Evolutionary conservation across 164 flowering plant species (phyloP), one percentile per base, ranked within the genome.

Genomic region (Aristolochia californica): DNA sequence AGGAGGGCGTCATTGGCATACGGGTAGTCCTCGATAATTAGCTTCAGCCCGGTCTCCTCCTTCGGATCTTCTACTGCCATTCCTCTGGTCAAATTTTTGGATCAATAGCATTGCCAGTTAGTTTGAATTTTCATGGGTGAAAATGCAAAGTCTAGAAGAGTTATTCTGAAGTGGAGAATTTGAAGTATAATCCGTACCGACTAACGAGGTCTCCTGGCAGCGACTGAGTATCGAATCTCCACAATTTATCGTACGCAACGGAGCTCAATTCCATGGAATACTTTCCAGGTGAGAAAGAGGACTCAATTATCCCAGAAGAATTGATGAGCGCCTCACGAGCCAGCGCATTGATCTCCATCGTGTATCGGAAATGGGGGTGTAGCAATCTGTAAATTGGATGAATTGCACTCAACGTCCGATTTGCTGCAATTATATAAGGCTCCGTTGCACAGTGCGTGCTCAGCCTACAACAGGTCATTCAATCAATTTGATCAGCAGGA

Each of bases 341-440:
- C 27, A 80, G 71, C 9, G 84, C 82, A 51, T 86, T 89, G 67
- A 87, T 84, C 68, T 83, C 80, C 90, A 89, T 81, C 0, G 97
- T 89, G 74, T 84, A 83, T 20, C 95, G 73, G 17, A 87, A 70
- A 64, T 89, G 83, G 34, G 97, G 97, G 43, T 64, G 68, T 23
- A 89, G 57, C 22, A 87, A 60, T 67, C 78, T 83, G 55, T 81
- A 63, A 20, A 86, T 78, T 5, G 97, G 97, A 54, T 88, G 97
- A 82, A 86, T 67, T 26, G 68, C 74, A 24, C 95, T 86, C 1
- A 88, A 70, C 50, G 83, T 95, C 52, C 97, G 62, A 56, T 84
- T 75, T 0, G 83, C 54, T 12, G 91, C 88, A 11, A 88, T 84
- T 30, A 88, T 70, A 59, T 77, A 88, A 9, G 94, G 87, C 62